These are phyloP conservation scores for Zelopaecilomyces penicillatus DNA, from an alignment of 2,329 filamentous ascomycete species.

Conservation along the genomic window DNA sequence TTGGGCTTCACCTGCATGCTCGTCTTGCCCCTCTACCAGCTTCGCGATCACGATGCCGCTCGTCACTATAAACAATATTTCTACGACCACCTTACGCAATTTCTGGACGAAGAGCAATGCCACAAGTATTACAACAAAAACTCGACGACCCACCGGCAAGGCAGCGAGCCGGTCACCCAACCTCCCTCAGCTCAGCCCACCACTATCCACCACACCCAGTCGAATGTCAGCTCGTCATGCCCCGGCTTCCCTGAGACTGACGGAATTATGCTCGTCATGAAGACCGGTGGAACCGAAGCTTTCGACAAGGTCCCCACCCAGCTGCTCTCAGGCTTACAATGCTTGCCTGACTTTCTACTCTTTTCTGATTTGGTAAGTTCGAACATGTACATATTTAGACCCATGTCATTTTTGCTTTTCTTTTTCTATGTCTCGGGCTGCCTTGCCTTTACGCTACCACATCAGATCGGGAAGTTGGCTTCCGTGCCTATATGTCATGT, in stretches of 20 bases:
- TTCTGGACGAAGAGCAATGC: constrained; percentile 13
- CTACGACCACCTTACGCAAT: constrained; percentile 22
- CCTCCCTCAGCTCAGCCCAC: not conserved
- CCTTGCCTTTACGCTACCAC: no score
- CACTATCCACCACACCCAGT: constrained; percentile 14
- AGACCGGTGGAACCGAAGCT: constrained; percentile 50
- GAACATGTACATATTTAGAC: no score
- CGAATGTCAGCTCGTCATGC: constrained; percentile 30
- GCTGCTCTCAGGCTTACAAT: constrained; percentile 44
- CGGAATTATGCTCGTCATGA: constrained; percentile 45
- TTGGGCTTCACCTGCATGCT: constrained; percentile 20
- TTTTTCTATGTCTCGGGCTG: not conserved
- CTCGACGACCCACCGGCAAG: constrained; percentile 27
- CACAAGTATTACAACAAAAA: constrained; percentile 25
- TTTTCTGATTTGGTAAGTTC: constrained; percentile 45
- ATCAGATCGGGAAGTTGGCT: no score
- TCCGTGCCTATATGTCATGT: not conserved
- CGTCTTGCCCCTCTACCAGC: constrained; percentile 22
- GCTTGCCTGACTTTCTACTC: constrained; percentile 45
- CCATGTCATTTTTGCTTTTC: not conserved
- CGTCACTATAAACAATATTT: constrained; percentile 17
- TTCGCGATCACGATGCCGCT: constrained; percentile 18
- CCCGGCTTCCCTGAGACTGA: constrained; percentile 33
- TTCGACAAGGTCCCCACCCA: constrained; percentile 47
- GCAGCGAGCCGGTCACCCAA: constrained; percentile 24